Evolutionary conservation across 805 yeast genomes (phyloP), one percentile per base, ranked within the genome.

Genomic region (Brettanomyces anomalus): DNA sequence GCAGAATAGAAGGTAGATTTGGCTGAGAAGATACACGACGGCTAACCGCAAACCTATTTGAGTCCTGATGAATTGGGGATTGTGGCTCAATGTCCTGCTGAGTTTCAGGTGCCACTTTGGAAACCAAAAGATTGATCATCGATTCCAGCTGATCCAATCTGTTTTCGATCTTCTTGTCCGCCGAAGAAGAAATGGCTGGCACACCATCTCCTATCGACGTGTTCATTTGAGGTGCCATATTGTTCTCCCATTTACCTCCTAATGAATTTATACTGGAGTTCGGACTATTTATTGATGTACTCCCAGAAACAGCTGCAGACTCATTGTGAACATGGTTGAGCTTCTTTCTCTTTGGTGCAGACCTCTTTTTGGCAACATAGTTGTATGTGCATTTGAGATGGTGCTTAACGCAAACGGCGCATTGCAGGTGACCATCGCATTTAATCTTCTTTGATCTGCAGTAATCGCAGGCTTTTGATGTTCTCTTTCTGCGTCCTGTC

Each of bases 381-480:
- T 52, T 52, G 41, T 65, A 65, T 1, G 65, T 49, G 49, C 79
- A 74, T 3, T 41, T 41, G 4, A 54, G 46, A 20, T 56, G 56
- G 39, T 62, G 64, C 19, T 50, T 56, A 8, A 50, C 44, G 49
- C 81, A 72, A 33, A 63, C 61, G 6, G 60, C 49, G 47, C 81
- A 75, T 4, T 69, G 69, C 11, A 47, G 46, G 3, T 52, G 55
- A 0, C 78, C 76, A 51, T 75, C 73, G 50, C 81, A 75, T 48
- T 71, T 73, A 45, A 72, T 67, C 50, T 75, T 75, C 35, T 73
- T 62, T 42, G 53, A 53, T 15, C 79, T 57, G 48, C 81, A 75
- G 42, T 60, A 62, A 46, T 69, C 74, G 50, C 81, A 75, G 8
- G 78, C 79, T 37, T 65, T 62, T 4, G 67, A 53, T n/a, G 63